Evolutionary conservation across 345 rosid species (phyloP), one percentile per base, ranked within the genome.

Genomic region (Passiflora organensis): DNA sequence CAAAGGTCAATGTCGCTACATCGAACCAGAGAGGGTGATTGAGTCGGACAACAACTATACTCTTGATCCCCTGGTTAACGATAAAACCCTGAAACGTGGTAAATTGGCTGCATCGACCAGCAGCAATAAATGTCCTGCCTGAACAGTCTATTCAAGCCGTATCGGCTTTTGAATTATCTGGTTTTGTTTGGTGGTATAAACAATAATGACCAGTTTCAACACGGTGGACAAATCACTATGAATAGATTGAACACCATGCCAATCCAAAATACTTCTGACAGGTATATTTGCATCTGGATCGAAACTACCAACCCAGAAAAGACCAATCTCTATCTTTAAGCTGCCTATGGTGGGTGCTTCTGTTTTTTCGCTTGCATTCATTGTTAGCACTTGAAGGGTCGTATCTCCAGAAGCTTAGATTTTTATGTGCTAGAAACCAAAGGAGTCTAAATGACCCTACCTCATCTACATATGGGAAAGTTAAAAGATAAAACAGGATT

Each of bases 261-360:
- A 23, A 10, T 6, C n/a, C 22, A 36, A 38, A 37, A 14, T 17
- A 48, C n/a, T n/a, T 6, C 24, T 23, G 13, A 12, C 55, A 59
- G 32, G 22, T 11, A 10, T 36, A 47, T 9, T 1, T 12, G 54
- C 21, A 32, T 14, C 41, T n/a, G 44, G 34, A 18, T 19, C 17
- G 41, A 19, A 42, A 41, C n/a, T 41, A 17, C 20, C 32, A 38
- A 14, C 6, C 38, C 21, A 19, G 32, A 50, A 43, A 41, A 16
- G 48, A 25, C 48, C 45, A 36, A 28, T 51, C 38, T 20, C 38
- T 23, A 42, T 25, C 48, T 20, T 55, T 32, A 48, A 16, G 42
- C 56, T 50, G 18, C 21, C 2, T 23, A 1, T 15, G 10, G 14
- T 32, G 2, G 23, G 9, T 48, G 44, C 23, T 37, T 37, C 13